Evolutionary conservation across 140 eudicot species (phyloP), one percentile per base, ranked within the genome.

Genomic region (Bidens hawaiensis): DNA sequence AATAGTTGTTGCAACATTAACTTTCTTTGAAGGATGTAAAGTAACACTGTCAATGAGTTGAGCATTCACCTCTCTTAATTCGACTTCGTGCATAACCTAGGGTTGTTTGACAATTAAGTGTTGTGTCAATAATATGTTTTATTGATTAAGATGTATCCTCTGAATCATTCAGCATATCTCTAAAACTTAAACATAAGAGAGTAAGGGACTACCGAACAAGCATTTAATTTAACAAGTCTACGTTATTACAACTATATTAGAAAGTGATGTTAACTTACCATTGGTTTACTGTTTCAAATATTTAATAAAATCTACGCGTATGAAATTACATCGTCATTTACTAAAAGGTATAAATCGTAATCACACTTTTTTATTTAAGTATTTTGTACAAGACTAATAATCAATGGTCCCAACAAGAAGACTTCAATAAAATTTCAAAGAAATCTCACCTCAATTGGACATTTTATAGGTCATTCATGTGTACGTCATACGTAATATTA

Each of bases 321-420:
- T 57, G 64, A 57, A 57, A 18, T 33, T 57, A 19, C 64, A 57
- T 57, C 10, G 10, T 30, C 60, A 54, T 54, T 54, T 54, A n/a
- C 40, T 6, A 25, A 26, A 54, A 25, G 6, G 38, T 53, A 53
- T 54, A 26, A 14, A 54, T n/a, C 14, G 22, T 54, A 14, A 14
- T 60, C 25, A 57, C 17, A 57, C 9, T 25, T 6, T 5, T 36
- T 60, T 38, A 21, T 36, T 38, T n/a, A 14, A 34, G 12, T 38
- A 23, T 23, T 60, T 19, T 19, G 3, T 14, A 13, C 6, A 53
- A 26, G 48, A 60, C 46, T 36, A n/a, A n/a, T n/a, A n/a, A n/a
- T 13, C 8, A 19, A 38, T 21, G 65, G 47, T 33, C 27, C 46
- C 43, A 34, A 33, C 46, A 58, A 58, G 64, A 58, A 58, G 33